phyloP scores from a whole-genome alignment of 2,329 filamentous ascomycete genomes.

The Fusarium stilboides region DNA sequence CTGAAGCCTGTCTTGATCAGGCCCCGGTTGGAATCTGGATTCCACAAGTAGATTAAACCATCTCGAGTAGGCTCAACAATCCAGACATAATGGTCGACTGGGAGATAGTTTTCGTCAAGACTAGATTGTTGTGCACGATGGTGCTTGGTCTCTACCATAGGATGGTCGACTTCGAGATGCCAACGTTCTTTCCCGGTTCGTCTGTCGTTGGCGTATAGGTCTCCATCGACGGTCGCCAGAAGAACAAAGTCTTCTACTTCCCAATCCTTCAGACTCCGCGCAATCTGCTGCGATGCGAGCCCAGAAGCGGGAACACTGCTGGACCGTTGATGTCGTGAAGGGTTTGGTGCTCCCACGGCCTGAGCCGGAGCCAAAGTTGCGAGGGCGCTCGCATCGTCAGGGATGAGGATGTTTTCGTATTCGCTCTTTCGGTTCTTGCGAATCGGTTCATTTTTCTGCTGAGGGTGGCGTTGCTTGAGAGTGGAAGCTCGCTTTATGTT shows the following conservation, averaged over 20 bases:
- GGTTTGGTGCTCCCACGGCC: slow-evolving; percentile 92
- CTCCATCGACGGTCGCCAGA: slow-evolving; percentile 99
- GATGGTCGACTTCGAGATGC: slow-evolving; percentile 86
- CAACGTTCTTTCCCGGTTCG: slow-evolving; percentile 88
- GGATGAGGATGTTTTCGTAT: slow-evolving; percentile 55
- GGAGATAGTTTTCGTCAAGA: slow-evolving; percentile 70
- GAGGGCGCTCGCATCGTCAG: slow-evolving; percentile 91
- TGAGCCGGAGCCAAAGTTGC: slow-evolving; percentile 97
- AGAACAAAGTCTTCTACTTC: slow-evolving; percentile 99
- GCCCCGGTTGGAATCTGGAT: slow-evolving; percentile 72
- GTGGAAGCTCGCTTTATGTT: slow-evolving; percentile 48
- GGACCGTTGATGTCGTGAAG: slow-evolving; percentile 73
- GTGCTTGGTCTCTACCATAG: slow-evolving; percentile 93
- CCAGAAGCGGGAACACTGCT: slow-evolving; percentile 73
- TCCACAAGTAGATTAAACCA: slow-evolving; percentile 89
- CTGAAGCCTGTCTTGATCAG: slow-evolving; percentile 79
- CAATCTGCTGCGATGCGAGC: slow-evolving; percentile 87
- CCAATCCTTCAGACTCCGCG: slow-evolving; percentile 99
- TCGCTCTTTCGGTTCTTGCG: slow-evolving; percentile 54
- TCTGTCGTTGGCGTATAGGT: slow-evolving; percentile 91
- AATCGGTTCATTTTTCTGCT: slow-evolving; percentile 45
- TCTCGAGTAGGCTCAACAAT: slow-evolving; percentile 93
- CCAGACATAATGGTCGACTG: slow-evolving; percentile 92
- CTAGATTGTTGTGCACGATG: slow-evolving; percentile 78
- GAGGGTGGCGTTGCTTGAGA: slow-evolving; percentile 47